A percentile compares a stretch with the other conserved stretches of the same genome.
Evolutionary conservation across 768 basidiomycete genomes (phyloP).

Genomic region (Leucosporidium creatinivorum): DNA sequence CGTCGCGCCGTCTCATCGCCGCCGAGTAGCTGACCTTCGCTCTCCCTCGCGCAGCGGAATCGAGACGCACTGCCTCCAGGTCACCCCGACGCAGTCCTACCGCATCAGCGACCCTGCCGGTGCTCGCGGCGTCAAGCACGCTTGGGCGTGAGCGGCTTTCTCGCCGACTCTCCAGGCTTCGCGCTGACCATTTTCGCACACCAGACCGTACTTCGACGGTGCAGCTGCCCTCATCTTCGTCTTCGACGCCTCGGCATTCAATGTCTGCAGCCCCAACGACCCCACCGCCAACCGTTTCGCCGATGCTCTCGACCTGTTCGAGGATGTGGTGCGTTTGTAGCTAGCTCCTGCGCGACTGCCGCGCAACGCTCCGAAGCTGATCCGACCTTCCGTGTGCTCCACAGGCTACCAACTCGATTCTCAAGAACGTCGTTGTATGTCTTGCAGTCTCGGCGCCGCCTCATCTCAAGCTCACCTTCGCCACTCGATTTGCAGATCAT

Average conservation of each 20-base stretch:
- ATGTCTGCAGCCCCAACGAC: background rate
- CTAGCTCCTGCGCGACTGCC: background rate
- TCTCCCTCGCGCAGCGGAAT: background rate
- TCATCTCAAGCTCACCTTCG: no score
- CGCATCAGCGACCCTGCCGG: constrained; percentile 3
- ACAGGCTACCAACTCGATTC: background rate
- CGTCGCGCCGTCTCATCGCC: background rate
- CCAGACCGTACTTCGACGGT: background rate
- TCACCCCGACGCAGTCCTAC: constrained; percentile 1
- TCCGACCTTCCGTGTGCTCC: no score
- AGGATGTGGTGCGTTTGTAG: background rate
- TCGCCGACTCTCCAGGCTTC: background rate
- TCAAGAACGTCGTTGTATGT: background rate
- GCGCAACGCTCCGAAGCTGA: no score
- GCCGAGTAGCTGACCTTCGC: background rate
- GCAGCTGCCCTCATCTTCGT: constrained; percentile 5
- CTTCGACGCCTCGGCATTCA: background rate
- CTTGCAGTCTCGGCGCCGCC: background rate
- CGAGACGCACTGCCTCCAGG: background rate
- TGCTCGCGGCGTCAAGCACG: constrained; percentile 3
- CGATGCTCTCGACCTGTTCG: constrained; percentile 5
- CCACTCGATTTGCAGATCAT: background rate
- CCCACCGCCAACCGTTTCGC: background rate
- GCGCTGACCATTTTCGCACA: background rate
- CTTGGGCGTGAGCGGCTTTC: constrained; percentile 1